A percentile compares a stretch with the other conserved stretches of the same genome.
Evolutionary conservation across 2,329 filamentous ascomycete species (phyloP).

Genomic region (Dothideomycetes sp.): DNA sequence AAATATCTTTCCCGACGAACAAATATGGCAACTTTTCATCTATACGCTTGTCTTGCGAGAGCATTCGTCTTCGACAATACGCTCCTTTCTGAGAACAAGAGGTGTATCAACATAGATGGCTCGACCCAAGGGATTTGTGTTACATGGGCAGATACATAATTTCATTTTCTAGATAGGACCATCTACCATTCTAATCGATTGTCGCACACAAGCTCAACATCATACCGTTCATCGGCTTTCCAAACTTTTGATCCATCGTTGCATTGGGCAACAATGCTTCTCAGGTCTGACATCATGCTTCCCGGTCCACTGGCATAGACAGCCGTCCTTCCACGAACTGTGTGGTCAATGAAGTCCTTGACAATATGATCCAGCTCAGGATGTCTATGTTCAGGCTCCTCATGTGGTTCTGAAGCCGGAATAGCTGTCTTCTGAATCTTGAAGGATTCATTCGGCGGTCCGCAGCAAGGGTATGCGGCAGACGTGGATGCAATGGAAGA

Average conservation of each 20-base stretch:
- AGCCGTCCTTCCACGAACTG: constrained; percentile 7
- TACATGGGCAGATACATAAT: too few species aligned
- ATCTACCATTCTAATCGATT: constrained; percentile 15
- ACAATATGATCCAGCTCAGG: constrained; percentile 8
- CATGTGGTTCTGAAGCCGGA: not conserved
- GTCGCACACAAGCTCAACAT: constrained; percentile 13
- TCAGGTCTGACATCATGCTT: constrained; percentile 12
- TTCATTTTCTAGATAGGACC: too few species aligned
- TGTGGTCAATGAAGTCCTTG: constrained; percentile 3
- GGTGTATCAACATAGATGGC: too few species aligned
- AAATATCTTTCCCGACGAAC: too few species aligned
- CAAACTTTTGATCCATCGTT: constrained; percentile 12
- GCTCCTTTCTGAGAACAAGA: too few species aligned
- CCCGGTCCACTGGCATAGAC: constrained; percentile 13
- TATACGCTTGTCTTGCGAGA: too few species aligned
- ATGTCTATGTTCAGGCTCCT: constrained; percentile 6
- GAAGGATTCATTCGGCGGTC: not conserved
- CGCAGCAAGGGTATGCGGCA: constrained; percentile 3
- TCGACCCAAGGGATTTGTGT: too few species aligned
- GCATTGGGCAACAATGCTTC: constrained; percentile 5
- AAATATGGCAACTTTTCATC: too few species aligned
- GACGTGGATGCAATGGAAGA: constrained; percentile 1
- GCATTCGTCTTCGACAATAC: too few species aligned
- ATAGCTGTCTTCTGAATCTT: constrained; percentile 3
- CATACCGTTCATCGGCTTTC: constrained; percentile 9